These are phyloP conservation scores for Xerocomus nothofagi DNA, from an alignment of 1,284 basidiomycete species.

Conservation along the genomic window DNA sequence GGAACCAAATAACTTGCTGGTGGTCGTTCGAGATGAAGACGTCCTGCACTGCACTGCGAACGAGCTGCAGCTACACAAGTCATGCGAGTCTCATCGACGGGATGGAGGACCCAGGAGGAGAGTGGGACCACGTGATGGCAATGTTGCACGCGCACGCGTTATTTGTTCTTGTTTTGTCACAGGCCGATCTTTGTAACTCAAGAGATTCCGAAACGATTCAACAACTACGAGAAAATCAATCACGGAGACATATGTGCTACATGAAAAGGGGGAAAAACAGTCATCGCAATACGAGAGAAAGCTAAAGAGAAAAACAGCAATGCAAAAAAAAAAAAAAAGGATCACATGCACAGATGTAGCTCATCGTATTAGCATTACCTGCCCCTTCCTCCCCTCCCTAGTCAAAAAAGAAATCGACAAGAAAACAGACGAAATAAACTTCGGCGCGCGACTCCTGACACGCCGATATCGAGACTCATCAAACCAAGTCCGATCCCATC, in stretches of 20 bases:
- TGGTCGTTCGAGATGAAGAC: neutral
- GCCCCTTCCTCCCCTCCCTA: neutral
- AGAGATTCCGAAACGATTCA: neutral
- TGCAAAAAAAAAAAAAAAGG: constrained; percentile 1
- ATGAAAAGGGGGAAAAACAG: neutral
- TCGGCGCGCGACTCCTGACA: neutral
- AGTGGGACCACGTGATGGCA: constrained; percentile 16
- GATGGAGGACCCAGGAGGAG: neutral
- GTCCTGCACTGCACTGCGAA: neutral
- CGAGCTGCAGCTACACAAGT: constrained; percentile 4
- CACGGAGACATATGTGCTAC: constrained; percentile 12
- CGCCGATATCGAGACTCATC: neutral
- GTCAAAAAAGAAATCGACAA: constrained; percentile 23
- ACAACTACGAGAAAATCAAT: neutral
- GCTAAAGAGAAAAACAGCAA: constrained; percentile 1
- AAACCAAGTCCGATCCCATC: neutral
- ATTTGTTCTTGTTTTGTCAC: constrained; percentile 17
- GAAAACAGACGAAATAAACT: constrained; percentile 7
- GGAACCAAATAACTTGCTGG: neutral
- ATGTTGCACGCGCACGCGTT: constrained; percentile 16
- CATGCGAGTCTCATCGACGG: constrained; percentile 1
- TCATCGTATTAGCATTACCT: constrained; percentile 25
- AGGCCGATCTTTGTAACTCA: neutral
- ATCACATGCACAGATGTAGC: constrained; percentile 9
- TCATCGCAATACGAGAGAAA: constrained; percentile 2